Evolutionary conservation across 495 filamentous ascomycete genomes (phyloP), one percentile per base, ranked within the genome.

Genomic region (Pyrenula massariospora): DNA sequence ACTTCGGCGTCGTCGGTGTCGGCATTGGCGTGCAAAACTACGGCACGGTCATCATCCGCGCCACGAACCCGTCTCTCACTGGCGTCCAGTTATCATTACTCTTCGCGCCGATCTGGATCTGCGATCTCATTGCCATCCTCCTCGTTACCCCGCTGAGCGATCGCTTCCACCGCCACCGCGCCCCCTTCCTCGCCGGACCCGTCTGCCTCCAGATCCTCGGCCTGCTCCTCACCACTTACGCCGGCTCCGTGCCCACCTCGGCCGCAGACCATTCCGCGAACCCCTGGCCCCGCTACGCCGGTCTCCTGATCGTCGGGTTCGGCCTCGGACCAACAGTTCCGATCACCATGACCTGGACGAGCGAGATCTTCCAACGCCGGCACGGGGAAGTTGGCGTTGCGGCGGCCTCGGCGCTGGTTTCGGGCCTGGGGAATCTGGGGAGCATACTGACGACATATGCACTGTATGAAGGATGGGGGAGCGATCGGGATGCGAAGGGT

Each of bases 311-410:
- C 65, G 84, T 96, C 53, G 90, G 90, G 3, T 96, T 95, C 67
- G 91, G 90, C 2, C 82, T 96, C 3, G 90, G 90, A 3, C 91
- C 90, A 12, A 96, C 90, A 2, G 90, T 96, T 1, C 90, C 90
- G 48, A 89, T 89, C 66, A 89, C 84, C 64, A 95, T 95, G 89
- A 85, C 89, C 56, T 95, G 90, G 90, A 90, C 90, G 5, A 86
- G 81, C 58, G 88, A 94, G 68, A 86, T 94, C 57, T 95, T 95
- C 75, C 90, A 95, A 67, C 81, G 76, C 20, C 85, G 90, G 2
- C 89, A 95, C 63, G 87, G 91, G 25, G 90, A 95, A 69, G 88
- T 95, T 31, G 90, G 90, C 54, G 91, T 95, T 2, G 90, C 90
- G n/a, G 86, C 90, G 48, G 89, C 90, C 1, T 83, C 85, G 1